Percentiles rank a stretch among this genome's conserved stretches.
Evolutionary conservation across 2,329 filamentous ascomycete species (phyloP).

Genomic region (Bertia moriformis): DNA sequence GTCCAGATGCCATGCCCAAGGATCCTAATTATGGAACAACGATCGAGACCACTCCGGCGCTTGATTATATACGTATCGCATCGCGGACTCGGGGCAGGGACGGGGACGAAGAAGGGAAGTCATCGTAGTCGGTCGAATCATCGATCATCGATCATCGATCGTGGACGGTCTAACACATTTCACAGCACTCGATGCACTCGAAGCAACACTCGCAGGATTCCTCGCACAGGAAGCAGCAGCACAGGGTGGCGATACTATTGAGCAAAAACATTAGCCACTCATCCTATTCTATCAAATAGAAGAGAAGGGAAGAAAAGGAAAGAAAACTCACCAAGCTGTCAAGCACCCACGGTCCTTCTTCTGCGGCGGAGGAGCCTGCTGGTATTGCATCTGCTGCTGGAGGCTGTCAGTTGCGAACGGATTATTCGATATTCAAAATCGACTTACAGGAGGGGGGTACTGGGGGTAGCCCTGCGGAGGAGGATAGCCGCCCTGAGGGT

Average conservation of each 20-base stretch:
- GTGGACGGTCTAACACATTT: not conserved
- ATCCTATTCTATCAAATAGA: no score
- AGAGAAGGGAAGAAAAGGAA: not conserved
- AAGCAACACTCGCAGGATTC: constrained; percentile 27
- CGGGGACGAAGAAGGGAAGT: no score
- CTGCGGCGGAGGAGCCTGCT: constrained; percentile 13
- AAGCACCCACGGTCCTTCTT: constrained; percentile 23
- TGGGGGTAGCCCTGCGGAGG: constrained; percentile 14
- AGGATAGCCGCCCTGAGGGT: constrained; percentile 4
- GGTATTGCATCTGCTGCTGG: constrained; percentile 16
- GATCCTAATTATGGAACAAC: no score
- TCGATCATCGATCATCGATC: constrained; percentile 1
- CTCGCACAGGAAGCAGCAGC: constrained; percentile 27
- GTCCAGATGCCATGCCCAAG: no score
- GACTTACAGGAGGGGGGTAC: no score
- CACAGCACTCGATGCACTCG: constrained; percentile 22
- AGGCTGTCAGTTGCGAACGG: not conserved
- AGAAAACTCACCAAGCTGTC: constrained; percentile 17
- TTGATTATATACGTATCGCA: no score
- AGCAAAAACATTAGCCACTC: not conserved
- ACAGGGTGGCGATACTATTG: constrained; percentile 21
- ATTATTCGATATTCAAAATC: no score
- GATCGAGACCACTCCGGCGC: no score
- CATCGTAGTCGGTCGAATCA: no score
- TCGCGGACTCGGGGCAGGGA: no score